Conservation (phyloP, 2,329 filamentous ascomycete species). For the Tolypocladium cylindrosporum region DNA sequence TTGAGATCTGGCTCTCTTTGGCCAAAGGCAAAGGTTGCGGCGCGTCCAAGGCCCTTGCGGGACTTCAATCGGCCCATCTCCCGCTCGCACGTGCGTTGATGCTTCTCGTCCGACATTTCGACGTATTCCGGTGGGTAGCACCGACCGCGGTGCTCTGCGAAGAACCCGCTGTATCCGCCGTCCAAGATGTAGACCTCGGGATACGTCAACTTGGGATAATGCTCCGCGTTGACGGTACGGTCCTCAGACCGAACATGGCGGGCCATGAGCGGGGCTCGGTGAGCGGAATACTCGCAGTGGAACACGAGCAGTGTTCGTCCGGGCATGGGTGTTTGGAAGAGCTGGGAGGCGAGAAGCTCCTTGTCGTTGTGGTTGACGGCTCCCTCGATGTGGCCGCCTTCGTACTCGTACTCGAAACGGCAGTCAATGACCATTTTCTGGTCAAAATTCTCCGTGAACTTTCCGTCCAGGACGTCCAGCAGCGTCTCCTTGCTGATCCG, state of each 20-base stretch:
- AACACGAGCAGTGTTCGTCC: constrained; percentile 77
- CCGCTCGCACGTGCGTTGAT: constrained; percentile 86
- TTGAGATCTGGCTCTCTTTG: constrained; percentile 50
- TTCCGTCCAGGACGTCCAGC: constrained; percentile 77
- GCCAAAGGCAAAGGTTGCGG: constrained; percentile 93
- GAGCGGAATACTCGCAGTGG: constrained; percentile 97
- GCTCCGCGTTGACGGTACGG: constrained; percentile 72
- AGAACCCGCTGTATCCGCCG: constrained; percentile 93
- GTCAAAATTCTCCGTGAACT: constrained; percentile 66
- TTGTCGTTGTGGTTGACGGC: constrained; percentile 98
- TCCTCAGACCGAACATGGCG: constrained; percentile 86
- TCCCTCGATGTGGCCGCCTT: constrained; percentile 87
- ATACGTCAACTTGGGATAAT: constrained; percentile 83
- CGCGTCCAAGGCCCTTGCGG: constrained; percentile 73
- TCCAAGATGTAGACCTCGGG: constrained; percentile 96
- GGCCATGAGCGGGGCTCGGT: constrained; percentile 92
- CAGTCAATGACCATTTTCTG: constrained; percentile 88
- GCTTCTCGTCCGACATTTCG: constrained; percentile 88
- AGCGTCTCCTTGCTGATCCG: constrained; percentile 77
- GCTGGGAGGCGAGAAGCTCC: constrained; percentile 67
- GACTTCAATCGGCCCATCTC: constrained; percentile 91
- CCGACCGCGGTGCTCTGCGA: constrained; percentile 62
- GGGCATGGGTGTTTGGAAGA: constrained; percentile 60
- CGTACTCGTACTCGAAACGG: constrained; percentile 97
- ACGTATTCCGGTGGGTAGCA: constrained; percentile 96